Base-by-base conservation (phyloP, 257 asterid species). In the Capsicum chinense region DNA sequence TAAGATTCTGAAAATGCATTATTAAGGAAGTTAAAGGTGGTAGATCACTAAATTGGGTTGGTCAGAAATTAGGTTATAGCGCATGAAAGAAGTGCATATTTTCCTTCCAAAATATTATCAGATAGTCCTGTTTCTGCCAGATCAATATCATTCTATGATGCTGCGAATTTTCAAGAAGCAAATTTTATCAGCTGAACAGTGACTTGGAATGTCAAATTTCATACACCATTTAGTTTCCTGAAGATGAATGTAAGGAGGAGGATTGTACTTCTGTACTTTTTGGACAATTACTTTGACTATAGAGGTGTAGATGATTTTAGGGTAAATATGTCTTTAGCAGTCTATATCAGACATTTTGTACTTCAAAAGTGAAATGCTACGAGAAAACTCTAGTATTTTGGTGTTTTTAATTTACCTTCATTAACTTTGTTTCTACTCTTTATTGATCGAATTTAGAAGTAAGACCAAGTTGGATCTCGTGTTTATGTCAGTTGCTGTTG, bases 291-390 rank as follows among this genome's bases (percentile, higher is more conserved):
- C 50, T 68, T 67, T 68, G 19, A 37, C 17, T 67, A 37, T 35
- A 67, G 74, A 67, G 76, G 50, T 35, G 12, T 37, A 3, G 76
- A 67, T 14, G 21, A 67, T 68, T 33, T 67, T 33, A 35, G 76
- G 76, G 21, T 67, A 67, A 6, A 68, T 39, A 15, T 66, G n/a
- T 68, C 78, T 68, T 39, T 68, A 68, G 26, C 78, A 39, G 78
- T 68, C 54, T 68, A 68, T 68, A 21, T 68, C 21, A 39, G 54
- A 68, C 78, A 68, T 68, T 68, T 68, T 68, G 8, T 68, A 39
- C 78, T 68, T 68, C 13, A 68, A 15, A 68, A 67, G 76, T 6
- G 52, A 42, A 37, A 52, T 8, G 33, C 11, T 67, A 67, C 0
- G 11, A 35, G 74, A 67, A 66, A 66, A 37, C 21, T 14, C 21